A percentile compares a stretch with the other conserved stretches of the same genome.
Conservation (phyloP, 192 early-diverging fungal species). For the Linnemannia exigua region DNA sequence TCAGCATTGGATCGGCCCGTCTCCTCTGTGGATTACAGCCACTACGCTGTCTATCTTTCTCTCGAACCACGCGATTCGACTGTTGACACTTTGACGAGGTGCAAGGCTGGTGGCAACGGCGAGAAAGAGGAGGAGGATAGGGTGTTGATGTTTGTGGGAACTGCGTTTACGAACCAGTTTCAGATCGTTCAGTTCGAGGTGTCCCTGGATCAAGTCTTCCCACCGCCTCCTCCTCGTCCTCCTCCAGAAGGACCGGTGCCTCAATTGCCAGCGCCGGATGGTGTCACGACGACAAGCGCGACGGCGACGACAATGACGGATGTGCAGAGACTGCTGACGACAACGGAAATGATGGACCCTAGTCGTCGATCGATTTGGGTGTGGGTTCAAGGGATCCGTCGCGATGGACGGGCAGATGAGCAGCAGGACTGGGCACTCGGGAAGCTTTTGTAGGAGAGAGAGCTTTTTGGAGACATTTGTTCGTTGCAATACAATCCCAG, state of each 20-base stretch:
- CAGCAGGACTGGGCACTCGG: conserved; percentile 19
- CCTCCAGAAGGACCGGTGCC: neutral
- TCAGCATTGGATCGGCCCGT: neutral
- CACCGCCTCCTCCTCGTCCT: too few species aligned
- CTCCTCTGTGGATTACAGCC: conserved; percentile 26
- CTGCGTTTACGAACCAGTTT: conserved; percentile 32
- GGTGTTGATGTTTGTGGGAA: conserved; percentile 28
- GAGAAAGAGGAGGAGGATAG: neutral
- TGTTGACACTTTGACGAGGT: neutral
- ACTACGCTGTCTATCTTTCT: conserved; percentile 37
- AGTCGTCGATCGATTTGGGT: conserved; percentile 19
- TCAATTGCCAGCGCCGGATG: neutral
- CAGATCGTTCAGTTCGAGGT: conserved; percentile 26
- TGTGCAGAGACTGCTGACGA: neutral
- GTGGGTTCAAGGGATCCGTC: conserved; percentile 40
- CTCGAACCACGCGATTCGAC: neutral
- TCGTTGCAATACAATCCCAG: neutral
- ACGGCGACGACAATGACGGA: neutral
- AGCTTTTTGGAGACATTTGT: neutral
- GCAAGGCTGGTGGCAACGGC: neutral
- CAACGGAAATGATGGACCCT: neutral
- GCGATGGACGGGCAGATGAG: conserved; percentile 40
- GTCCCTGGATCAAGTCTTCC: neutral
- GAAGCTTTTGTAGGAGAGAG: conserved; percentile 12
- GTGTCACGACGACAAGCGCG: neutral